phyloP scores from a whole-genome alignment of 352 stramenopile genomes.

The Phytophthora syringae region DNA sequence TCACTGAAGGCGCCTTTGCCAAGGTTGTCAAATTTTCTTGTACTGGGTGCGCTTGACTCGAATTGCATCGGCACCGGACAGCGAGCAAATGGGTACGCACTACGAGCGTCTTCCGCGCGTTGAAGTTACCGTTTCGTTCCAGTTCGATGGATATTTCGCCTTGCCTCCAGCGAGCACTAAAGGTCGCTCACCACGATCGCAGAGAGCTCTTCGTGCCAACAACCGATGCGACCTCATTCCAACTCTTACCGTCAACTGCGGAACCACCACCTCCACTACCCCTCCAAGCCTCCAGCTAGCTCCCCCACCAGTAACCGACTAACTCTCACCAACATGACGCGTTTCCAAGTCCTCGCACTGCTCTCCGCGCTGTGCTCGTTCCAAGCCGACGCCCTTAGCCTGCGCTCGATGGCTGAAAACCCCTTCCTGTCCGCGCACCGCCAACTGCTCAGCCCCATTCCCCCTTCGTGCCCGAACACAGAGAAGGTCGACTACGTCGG shows the following conservation, averaged over 20 bases:
- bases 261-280: slow-evolving; percentile 32
- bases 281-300: slow-evolving; percentile 16
- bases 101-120: slow-evolving; percentile 4
- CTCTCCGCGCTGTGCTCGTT: slow-evolving; percentile 24
- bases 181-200: too few relatives aligned
- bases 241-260: slow-evolving; percentile 27
- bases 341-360: slow-evolving; percentile 18
- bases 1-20: too few relatives aligned
- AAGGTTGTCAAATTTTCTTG: slow-evolving; percentile 17
- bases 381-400: slow-evolving; percentile 19
- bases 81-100: slow-evolving; percentile 10
- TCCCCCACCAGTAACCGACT: slow-evolving; percentile 25
- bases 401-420: slow-evolving; percentile 26
- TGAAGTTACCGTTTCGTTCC: slow-evolving; percentile 21
- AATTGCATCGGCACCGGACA: too few relatives aligned
- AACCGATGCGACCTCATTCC: slow-evolving; percentile 11
- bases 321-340: slow-evolving; percentile 15
- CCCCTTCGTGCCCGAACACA: slow-evolving; percentile 31
- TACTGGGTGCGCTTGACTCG: slow-evolving; percentile 17
- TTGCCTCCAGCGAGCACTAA: too few relatives aligned
- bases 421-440: slow-evolving; percentile 26
- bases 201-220: background rate
- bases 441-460: too few relatives aligned
- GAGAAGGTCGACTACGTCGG: slow-evolving; percentile 52
- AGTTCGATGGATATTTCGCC: slow-evolving; percentile 19